phyloP scores from a whole-genome alignment of 2,329 filamentous ascomycete genomes.

The Penicillium sp. region DNA sequence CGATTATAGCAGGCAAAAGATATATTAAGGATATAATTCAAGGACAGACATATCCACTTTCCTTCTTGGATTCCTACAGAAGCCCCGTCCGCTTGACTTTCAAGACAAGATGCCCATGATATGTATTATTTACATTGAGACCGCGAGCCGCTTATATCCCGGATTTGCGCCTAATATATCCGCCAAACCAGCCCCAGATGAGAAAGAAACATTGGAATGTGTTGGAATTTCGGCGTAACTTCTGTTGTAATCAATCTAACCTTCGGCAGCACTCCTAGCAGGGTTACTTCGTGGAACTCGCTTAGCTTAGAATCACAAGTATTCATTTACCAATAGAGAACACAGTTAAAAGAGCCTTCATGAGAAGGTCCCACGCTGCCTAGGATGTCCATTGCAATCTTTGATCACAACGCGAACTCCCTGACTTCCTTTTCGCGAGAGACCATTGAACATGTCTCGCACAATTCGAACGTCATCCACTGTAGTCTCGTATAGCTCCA shows the following conservation, averaged over 20 bases:
- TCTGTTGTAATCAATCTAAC: background rate
- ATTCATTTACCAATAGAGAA: background rate
- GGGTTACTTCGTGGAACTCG: background rate
- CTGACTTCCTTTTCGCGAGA: constrained; percentile 14
- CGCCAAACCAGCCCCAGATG: background rate
- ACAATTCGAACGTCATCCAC: constrained; percentile 28
- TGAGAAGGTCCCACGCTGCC: background rate
- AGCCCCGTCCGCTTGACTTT: background rate
- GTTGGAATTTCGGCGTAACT: background rate
- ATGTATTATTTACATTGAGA: background rate
- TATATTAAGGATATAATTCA: background rate
- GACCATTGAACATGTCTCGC: constrained; percentile 25
- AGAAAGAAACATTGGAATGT: background rate
- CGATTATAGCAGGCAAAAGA: background rate
- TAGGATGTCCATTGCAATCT: background rate
- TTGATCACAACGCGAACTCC: constrained; percentile 21
- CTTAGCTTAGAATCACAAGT: background rate
- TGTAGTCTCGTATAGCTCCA: constrained; percentile 34
- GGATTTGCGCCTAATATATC: background rate
- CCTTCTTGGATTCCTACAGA: background rate
- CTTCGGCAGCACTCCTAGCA: no score
- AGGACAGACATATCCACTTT: background rate
- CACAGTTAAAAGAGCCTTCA: background rate
- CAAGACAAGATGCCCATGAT: background rate
- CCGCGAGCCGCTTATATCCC: background rate